phyloP scores from a whole-genome alignment of 202 grass and related monocot genomes.

The Schoenoplectus triqueter region DNA sequence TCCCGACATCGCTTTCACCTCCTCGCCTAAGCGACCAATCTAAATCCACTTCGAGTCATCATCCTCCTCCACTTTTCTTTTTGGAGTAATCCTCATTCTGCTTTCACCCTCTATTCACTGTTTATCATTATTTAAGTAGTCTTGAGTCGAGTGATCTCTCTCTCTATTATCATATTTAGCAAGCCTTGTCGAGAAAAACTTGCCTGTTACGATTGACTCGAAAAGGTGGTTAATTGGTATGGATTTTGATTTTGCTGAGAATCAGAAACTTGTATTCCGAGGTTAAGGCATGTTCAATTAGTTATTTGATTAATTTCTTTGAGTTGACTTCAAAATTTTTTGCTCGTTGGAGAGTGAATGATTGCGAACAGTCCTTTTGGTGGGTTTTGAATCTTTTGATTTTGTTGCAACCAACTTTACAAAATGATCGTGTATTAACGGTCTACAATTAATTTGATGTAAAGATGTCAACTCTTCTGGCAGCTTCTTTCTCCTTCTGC shows the following conservation, averaged over 20 bases:
- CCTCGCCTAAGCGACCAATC: not conserved
- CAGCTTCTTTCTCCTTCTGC: not conserved
- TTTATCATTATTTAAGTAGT: not conserved
- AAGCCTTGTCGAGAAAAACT: not conserved
- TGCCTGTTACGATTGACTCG: not conserved
- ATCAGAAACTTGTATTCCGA: not conserved
- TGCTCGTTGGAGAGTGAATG: conserved; percentile 21
- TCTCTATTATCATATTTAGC: not conserved
- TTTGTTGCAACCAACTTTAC: not conserved
- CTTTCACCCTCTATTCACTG: not conserved
- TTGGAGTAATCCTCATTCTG: not conserved
- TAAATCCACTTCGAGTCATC: not conserved
- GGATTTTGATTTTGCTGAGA: conserved; percentile 1
- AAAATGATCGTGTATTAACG: not conserved
- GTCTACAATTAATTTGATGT: not conserved
- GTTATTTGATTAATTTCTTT: not conserved
- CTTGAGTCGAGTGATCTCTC: not conserved
- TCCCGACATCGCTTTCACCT: not conserved
- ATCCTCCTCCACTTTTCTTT: not conserved
- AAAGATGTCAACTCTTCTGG: not conserved
- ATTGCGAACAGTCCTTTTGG: not conserved
- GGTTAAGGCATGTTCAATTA: not conserved
- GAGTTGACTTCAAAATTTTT: not conserved
- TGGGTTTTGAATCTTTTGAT: not conserved
- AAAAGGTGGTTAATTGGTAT: conserved; percentile 9